Conservation (phyloP, 129 eudicot genomes). For the Arctium minus region DNA sequence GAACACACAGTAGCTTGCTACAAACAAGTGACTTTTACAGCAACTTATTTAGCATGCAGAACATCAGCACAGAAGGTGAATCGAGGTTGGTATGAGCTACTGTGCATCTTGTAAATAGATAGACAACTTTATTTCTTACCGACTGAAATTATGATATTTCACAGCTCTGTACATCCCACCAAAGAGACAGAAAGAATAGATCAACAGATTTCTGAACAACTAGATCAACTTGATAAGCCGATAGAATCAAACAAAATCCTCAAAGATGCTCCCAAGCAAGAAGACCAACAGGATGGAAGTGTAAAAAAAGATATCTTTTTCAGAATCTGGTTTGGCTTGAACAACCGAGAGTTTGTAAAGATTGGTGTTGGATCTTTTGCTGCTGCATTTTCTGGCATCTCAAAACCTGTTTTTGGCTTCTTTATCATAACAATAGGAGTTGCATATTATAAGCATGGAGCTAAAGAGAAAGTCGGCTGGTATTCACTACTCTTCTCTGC, state of each 20-base stretch:
- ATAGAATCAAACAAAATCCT: conserved; percentile 18
- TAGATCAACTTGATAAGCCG: conserved; percentile 19
- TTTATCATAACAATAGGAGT: conserved; percentile 87
- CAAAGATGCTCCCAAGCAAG: conserved; percentile 32
- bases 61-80: conserved; percentile 47
- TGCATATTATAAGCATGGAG: conserved; percentile 45
- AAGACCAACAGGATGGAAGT: conserved; percentile 28
- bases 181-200: conserved; percentile 37
- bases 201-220: conserved; percentile 25
- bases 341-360: conserved; percentile 43
- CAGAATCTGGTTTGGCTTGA: conserved; percentile 77
- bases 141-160: not conserved
- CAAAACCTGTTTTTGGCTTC: conserved; percentile 75
- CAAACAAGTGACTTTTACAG: conserved; percentile 49
- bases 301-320: conserved; percentile 42
- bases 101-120: not conserved
- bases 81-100: conserved; percentile 37
- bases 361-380: conserved; percentile 59
- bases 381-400: conserved; percentile 86
- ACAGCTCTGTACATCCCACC: conserved; percentile 35
- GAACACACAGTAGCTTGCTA: conserved; percentile 56
- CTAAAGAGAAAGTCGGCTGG: conserved; percentile 57
- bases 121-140: not conserved
- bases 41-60: conserved; percentile 70
- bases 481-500: conserved; percentile 57